phyloP scores from a whole-genome alignment of 768 basidiomycete genomes.

The Mycena rebaudengoi region DNA sequence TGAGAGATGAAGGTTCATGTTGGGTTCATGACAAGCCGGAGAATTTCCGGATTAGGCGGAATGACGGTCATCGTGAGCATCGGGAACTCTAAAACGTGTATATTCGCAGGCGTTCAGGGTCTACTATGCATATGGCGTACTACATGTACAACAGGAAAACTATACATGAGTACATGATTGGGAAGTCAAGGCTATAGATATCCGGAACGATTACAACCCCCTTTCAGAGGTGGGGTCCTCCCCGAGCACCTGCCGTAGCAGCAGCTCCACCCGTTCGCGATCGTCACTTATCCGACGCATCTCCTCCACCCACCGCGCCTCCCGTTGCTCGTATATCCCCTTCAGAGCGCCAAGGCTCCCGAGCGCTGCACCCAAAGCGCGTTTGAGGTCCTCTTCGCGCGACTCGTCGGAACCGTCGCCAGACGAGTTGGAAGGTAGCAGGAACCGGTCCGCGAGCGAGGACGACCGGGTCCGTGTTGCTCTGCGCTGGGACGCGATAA shows the following conservation, averaged over 20 bases:
- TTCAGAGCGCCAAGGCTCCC: conserved; percentile 71
- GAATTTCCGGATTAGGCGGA: no score
- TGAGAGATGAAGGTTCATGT: no score
- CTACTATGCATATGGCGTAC: background rate
- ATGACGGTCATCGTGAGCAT: no score
- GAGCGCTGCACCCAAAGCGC: conserved; percentile 72
- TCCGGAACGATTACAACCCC: conserved; percentile 17
- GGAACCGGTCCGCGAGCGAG: conserved; percentile 58
- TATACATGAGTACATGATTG: no score
- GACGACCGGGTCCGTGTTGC: conserved; percentile 51
- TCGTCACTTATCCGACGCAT: conserved; percentile 73
- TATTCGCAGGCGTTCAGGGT: background rate
- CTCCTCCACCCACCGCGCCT: conserved; percentile 75
- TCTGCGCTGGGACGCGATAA: conserved; percentile 65
- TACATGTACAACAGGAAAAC: background rate
- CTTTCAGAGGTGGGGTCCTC: conserved; percentile 18
- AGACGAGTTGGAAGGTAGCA: conserved; percentile 50
- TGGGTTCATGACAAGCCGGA: no score
- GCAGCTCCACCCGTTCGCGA: conserved; percentile 68
- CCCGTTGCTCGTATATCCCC: conserved; percentile 72
- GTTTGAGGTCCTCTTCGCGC: conserved; percentile 71
- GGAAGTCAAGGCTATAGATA: no score
- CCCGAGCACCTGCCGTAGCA: conserved; percentile 71
- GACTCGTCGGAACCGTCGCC: conserved; percentile 66
- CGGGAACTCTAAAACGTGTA: background rate